Evolutionary conservation across 2,329 filamentous ascomycete genomes (phyloP), one percentile per base, ranked within the genome.

Genomic region (Westerdykella sp.): DNA sequence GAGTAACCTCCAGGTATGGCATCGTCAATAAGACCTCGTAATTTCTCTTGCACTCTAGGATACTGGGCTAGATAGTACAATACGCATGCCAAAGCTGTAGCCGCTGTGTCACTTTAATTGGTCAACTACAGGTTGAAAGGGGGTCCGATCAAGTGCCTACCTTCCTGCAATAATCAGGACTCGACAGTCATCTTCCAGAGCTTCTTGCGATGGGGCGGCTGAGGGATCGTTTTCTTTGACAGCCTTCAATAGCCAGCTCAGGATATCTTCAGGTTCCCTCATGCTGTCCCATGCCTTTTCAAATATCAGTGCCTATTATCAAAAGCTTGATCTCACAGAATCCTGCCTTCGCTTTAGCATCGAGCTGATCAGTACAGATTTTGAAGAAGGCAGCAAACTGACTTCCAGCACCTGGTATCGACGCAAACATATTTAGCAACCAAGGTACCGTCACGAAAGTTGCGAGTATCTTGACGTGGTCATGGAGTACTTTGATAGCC

Each of bases 161-260:
- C 25, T 28, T 44, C 59, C 59, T 7, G 66, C 67, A 18, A 68
- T 49, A 23, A 69, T 59, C 4, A 69, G 41, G 1, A 64, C 47
- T 5, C 59, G 51, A 1, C 59, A 51, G 39, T 70, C 67, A 22
- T 68, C 63, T 4, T 55, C 45, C 9, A 69, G 43, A 11, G 63
- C 52, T 13, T 44, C 54, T 40, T 50, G 37, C 0, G 55, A 61
- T 5, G 63, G 62, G 5, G 67, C 53, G 1, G 65, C 67, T 1
- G 62, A 62, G 2, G 52, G 43, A 15, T 69, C 65, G 16, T 63
- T 63, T 13, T 70, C 65, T 9, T 62, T 55, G 5, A 63, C 50
- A 5, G 68, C 65, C 41, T 69, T 69, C 12, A 70, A 35, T 5
- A 72, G 49, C 68, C 68, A 72, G 0, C 67, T 67, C 5, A 67